These are phyloP conservation scores for Diutina ranongensis DNA, from an alignment of 1,139 yeast species.

Conservation along the genomic window DNA sequence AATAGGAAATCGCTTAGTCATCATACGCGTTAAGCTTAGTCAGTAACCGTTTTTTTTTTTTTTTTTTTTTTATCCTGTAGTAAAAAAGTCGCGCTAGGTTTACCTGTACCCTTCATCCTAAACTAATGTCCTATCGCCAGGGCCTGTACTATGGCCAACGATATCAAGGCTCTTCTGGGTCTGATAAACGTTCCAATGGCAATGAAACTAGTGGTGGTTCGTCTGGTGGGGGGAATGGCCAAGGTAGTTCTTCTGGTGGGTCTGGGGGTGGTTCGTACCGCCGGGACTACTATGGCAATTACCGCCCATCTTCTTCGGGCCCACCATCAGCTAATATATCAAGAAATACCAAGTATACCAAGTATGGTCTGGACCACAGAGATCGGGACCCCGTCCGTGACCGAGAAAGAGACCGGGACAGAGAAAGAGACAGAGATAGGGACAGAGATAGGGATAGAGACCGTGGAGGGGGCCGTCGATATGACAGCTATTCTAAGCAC, in stretches of 20 bases:
- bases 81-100: background rate
- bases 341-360: background rate
- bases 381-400: background rate
- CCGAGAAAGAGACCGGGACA: background rate
- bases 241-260: background rate
- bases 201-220: background rate
- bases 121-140: slow-evolving; percentile 1
- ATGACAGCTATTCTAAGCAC: slow-evolving; percentile 2
- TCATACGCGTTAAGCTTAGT: too few relatives aligned
- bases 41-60: too few relatives aligned
- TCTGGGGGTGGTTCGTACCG: background rate
- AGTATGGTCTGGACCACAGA: slow-evolving; percentile 1
- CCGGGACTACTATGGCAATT: slow-evolving; percentile 2
- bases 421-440: background rate
- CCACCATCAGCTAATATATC: background rate
- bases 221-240: background rate
- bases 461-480: background rate
- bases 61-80: too few relatives aligned
- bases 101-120: background rate
- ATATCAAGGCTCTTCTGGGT: background rate
- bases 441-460: slow-evolving; percentile 1
- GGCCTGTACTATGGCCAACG: slow-evolving; percentile 5
- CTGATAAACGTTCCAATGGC: background rate
- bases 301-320: background rate
- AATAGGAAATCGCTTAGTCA: background rate